Base-by-base conservation (phyloP, 2,329 filamentous ascomycete genomes). In the Harringtonia aguacate region DNA sequence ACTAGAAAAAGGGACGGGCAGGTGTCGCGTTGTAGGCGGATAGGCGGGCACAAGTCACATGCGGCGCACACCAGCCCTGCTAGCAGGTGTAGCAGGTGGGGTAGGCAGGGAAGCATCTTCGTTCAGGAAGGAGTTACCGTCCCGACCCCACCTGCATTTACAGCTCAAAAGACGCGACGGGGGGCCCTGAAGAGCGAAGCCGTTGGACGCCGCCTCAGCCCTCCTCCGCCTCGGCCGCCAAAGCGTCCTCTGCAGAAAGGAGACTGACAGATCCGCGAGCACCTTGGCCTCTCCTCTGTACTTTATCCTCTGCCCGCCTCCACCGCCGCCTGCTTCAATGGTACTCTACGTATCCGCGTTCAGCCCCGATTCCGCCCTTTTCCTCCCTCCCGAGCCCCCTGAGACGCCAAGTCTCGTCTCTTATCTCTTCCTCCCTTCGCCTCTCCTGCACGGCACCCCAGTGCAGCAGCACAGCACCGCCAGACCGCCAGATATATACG, bases 341-440 rank as follows among this genome's bases (percentile, higher is more conserved):
- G 29, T 45, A 17, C 29, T 36, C 22, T 39, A 14, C 20, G 22
- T 22, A 21, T 24, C 28, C n/a, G 14, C 35, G 4, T 35, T 18
- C 18, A 9, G 24, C 17, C 15, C 39, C 30, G 35, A 24, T 20
- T 41, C 28, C 4, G 21, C 38, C 22, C 34, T 34, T 14, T 45
- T 36, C 20, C 43, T 43, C 15, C 39, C 46, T 14, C 45, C 34
- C 10, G 39, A 45, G 13, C 38, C 15, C 2, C 17, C 9, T 34
- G 15, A 21, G 9, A 4, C 9, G 5, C 13, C 17, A n/a, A 12
- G 33, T 39, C 28, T 21, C 33, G 14, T 36, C 36, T 41, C 20
- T 28, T 43, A 43, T 31, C 29, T 22, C 18, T 15, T 47, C 21
- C 29, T 45, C 49, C 29, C 48, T 50, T 35, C 8, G 29, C 8